These are phyloP conservation scores for Solanum infundibuliforme DNA, from an alignment of 257 asterid species.

Conservation along the genomic window DNA sequence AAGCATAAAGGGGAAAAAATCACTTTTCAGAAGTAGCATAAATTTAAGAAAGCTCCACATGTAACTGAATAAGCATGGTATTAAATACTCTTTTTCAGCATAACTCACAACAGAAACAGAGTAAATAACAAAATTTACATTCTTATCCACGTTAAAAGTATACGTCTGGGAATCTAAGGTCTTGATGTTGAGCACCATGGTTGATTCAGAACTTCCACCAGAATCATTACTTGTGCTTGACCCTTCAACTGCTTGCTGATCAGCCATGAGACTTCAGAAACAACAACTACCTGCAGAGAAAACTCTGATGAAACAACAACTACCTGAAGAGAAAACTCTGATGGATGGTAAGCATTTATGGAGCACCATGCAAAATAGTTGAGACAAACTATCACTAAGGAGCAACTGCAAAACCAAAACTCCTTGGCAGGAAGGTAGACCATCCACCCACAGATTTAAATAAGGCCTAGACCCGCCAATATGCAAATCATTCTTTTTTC, in stretches of 20 bases:
- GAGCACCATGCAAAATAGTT: background rate
- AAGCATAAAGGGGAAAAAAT: background rate
- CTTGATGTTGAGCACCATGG: constrained; percentile 70
- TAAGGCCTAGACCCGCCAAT: background rate
- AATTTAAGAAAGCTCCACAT: background rate
- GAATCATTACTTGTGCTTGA: constrained; percentile 36
- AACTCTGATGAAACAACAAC: background rate
- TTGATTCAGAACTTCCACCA: constrained; percentile 47
- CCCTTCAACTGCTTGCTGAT: constrained; percentile 36
- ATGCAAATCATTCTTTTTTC: background rate
- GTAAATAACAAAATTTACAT: constrained; percentile 28
- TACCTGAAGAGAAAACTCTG: constrained; percentile 5
- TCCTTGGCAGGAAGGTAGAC: background rate
- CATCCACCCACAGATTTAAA: background rate
- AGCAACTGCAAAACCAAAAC: background rate
- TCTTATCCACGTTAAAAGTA: constrained; percentile 52
- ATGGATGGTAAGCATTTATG: background rate
- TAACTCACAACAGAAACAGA: background rate
- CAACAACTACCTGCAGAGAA: constrained; percentile 13
- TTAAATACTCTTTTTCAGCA: background rate
- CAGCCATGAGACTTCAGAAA: constrained; percentile 45
- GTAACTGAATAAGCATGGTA: background rate
- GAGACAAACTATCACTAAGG: background rate
- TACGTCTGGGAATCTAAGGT: constrained; percentile 65
- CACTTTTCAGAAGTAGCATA: background rate